phyloP scores from a whole-genome alignment of 2,329 filamentous ascomycete genomes.

The Rhinocladiella mackenziei region DNA sequence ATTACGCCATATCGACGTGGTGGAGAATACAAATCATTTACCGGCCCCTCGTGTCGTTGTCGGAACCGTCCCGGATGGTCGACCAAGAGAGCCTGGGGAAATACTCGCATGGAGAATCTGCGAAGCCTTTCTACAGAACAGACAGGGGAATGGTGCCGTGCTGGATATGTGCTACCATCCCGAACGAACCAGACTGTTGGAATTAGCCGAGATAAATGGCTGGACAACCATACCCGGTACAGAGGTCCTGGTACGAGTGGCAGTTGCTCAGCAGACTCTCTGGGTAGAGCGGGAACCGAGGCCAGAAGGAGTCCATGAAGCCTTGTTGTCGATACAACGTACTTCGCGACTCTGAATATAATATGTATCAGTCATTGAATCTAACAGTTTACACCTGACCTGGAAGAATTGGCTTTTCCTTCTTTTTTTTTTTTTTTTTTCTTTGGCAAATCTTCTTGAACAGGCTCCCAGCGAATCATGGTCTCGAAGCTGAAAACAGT shows the following conservation, averaged over 20 bases:
- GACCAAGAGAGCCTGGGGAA: conserved; percentile 24
- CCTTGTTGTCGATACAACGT: conserved; percentile 1
- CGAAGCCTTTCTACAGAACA: background rate
- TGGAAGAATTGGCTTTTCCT: too few species aligned
- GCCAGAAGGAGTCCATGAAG: conserved; percentile 20
- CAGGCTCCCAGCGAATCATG: too few species aligned
- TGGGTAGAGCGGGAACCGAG: conserved; percentile 26
- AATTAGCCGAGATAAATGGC: conserved; percentile 18
- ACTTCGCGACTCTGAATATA: background rate
- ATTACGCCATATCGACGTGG: conserved; percentile 17
- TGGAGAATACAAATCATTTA: conserved; percentile 11
- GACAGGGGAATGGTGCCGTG: conserved; percentile 14
- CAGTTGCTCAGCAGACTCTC: conserved; percentile 28
- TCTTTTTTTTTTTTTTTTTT: too few species aligned
- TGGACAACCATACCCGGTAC: conserved; percentile 28
- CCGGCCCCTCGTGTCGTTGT: conserved; percentile 23
- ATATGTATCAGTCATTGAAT: too few species aligned
- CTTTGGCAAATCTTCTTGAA: too few species aligned
- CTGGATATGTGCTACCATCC: conserved; percentile 32
- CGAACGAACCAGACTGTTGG: conserved; percentile 23
- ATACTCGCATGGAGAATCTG: conserved; percentile 12
- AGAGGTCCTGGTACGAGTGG: conserved; percentile 26
- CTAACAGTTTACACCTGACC: too few species aligned
- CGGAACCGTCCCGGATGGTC: conserved; percentile 28
- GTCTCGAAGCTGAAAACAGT: too few species aligned